phyloP scores from a whole-genome alignment of 2,329 filamentous ascomycete species.

The Xylariomycetidae sp. region DNA sequence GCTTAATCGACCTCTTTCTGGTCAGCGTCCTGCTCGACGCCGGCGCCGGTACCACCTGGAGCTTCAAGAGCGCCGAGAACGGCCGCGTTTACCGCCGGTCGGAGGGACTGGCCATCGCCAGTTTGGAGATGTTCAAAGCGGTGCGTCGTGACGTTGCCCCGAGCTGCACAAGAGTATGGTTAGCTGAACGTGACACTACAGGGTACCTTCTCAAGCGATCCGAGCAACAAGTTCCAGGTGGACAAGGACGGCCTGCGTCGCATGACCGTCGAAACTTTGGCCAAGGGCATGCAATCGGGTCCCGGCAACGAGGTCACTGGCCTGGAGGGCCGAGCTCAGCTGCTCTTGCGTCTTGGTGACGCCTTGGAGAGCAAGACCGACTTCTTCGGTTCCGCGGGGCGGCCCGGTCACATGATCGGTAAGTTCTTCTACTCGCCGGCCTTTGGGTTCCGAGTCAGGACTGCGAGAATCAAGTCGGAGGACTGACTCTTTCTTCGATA shows the following conservation, averaged over 20 bases:
- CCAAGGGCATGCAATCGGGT: constrained; percentile 77
- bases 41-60: constrained; percentile 85
- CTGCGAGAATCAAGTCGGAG: no score
- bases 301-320: constrained; percentile 78
- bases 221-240: constrained; percentile 77
- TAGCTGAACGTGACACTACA: constrained; percentile 17
- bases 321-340: constrained; percentile 73
- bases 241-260: constrained; percentile 74
- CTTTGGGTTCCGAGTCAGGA: no score
- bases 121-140: constrained; percentile 86
- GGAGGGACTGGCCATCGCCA: constrained; percentile 53
- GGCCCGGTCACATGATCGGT: constrained; percentile 95
- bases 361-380: constrained; percentile 71
- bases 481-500: constrained; percentile 33
- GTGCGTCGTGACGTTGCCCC: constrained; percentile 11
- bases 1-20: constrained; percentile 56
- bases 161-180: not conserved
- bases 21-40: constrained; percentile 80
- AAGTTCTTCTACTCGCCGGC: no score
- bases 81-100: constrained; percentile 77
- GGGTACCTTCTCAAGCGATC: constrained; percentile 81
- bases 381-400: constrained; percentile 75
- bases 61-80: constrained; percentile 86
- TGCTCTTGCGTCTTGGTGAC: constrained; percentile 68
- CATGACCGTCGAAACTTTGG: constrained; percentile 68